Evolutionary conservation across 202 grass and related monocot genomes (phyloP), one percentile per base, ranked within the genome.

Genomic region (Carex sylvatica): DNA sequence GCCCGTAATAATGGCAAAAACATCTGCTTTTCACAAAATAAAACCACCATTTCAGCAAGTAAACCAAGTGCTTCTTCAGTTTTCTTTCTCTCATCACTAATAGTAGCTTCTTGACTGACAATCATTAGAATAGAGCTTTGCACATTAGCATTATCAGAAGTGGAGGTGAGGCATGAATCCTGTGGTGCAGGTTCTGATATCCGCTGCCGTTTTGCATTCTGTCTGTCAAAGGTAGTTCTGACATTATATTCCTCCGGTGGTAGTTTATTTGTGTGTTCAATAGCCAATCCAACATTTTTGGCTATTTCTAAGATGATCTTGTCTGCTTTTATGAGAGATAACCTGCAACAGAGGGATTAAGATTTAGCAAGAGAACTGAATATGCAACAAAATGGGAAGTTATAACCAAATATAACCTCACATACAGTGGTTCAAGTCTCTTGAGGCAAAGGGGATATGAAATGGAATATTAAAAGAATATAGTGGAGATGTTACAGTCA

Each of bases 1-100:
- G 95, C 89, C 82, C 95, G 86, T 84, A 98, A 88, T 76, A 98
- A 86, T 59, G 90, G 92, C 70, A 98, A 86, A 86, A 98, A 98
- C 79, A 98, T 67, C 61, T 91, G 92, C n/a, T 98, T 86, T 87
- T 95, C 89, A 83, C 92, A 98, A 83, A 98, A 91, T 56, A 95
- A 82, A 20, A 89, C 92, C 80, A 98, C 92, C 93, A 92, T 98
- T 86, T 83, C 85, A 65, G 95, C 89, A 75, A 98, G 92, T 80
- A 91, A 93, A 75, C 84, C 79, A 84, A 95, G 83, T 62, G 87
- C 86, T 65, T 89, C 89, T 87, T 90, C 92, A 83, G 84, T 68
- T 90, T 82, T 67, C 40, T 52, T 31, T 55, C 11, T 82, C 44
- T 91, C 92, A 88, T 89, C 81, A 70, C 66, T 83, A 83, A 74